Evolutionary conservation across 2,329 filamentous ascomycete species (phyloP).

Genomic region (Colletotrichum acutatum): DNA sequence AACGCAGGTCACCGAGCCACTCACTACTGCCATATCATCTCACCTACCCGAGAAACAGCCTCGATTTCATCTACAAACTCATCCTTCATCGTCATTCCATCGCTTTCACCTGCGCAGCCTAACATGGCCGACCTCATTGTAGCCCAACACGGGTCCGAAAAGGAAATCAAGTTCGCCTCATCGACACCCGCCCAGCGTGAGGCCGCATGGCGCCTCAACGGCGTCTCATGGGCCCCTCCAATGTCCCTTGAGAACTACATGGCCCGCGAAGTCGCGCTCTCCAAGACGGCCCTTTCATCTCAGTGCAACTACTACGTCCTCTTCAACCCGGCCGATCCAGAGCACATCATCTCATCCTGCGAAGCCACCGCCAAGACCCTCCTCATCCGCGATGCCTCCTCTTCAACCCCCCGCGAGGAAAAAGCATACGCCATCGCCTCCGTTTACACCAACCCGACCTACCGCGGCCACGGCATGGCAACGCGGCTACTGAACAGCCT

Average conservation of each 20-base stretch:
- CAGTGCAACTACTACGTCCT: constrained; percentile 46
- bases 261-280: constrained; percentile 42
- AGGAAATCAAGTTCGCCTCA: constrained; percentile 42
- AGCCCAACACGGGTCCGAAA: neutral
- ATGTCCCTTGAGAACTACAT: constrained; percentile 43
- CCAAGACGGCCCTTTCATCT: constrained; percentile 41
- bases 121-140: constrained; percentile 22
- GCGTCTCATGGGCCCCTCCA: constrained; percentile 43
- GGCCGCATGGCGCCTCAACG: constrained; percentile 45
- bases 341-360: constrained; percentile 48
- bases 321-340: constrained; percentile 41
- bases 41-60: neutral
- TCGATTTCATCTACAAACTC: neutral
- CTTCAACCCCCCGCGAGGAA: constrained; percentile 39
- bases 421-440: constrained; percentile 47
- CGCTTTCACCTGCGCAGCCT: neutral
- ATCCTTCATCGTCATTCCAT: neutral
- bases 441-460: constrained; percentile 48
- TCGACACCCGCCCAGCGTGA: constrained; percentile 44
- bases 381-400: constrained; percentile 39
- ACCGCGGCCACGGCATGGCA: constrained; percentile 48
- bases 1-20: neutral
- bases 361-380: constrained; percentile 38
- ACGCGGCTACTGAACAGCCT: constrained; percentile 46
- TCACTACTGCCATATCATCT: neutral